Base-by-base conservation (phyloP, 345 rosid species). In the Linum trigynum region DNA sequence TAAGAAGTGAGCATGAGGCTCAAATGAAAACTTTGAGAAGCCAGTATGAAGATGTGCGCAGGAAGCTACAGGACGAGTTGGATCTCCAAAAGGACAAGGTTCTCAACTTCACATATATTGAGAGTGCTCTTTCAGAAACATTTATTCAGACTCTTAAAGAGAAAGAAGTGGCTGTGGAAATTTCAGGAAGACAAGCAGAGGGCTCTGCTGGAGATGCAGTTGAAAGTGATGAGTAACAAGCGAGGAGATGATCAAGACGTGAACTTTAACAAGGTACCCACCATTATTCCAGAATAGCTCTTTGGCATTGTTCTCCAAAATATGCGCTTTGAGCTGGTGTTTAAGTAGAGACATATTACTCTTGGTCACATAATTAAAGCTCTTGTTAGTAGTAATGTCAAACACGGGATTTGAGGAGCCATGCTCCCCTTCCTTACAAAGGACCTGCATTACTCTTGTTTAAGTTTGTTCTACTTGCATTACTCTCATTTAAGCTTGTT, bases 151-250 rank as follows among this genome's bases (percentile, higher is more conserved):
- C 9, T 48, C 14, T 48, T 9, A 10, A 10, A 9, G 9, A 48
- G 14, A 12, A 48, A 10, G 15, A 15, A 59, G n/a, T 50, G 17
- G 58, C 65, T 69, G 2, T 56, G 59, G 65, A 48, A 71, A 45
- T 23, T 67, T 55, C 81, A 88, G 97, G 96, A 88, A 78, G 94
- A 86, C 38, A 82, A 84, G 82, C 97, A 91, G 78, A 83, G 85
- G 71, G 87, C 96, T 65, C 73, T 91, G 71, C 76, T 91, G 81
- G 96, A 91, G 74, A 35, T 91, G 78, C 97, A 91, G 81, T 88
- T 94, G 97, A 86, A 75, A 76, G 96, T 91, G 67, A 88, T 91
- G 96, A 50, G 94, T 69, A 85, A 88, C 75, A 85, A 86, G 71
- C 85, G 83, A 51, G 83, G 82, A 59, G 96, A 84, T 69, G 96